Percentiles rank a stretch among this genome's conserved stretches.
phyloP scores from a whole-genome alignment of 108 stramenopile genomes.

The Conticribra guillardii region DNA sequence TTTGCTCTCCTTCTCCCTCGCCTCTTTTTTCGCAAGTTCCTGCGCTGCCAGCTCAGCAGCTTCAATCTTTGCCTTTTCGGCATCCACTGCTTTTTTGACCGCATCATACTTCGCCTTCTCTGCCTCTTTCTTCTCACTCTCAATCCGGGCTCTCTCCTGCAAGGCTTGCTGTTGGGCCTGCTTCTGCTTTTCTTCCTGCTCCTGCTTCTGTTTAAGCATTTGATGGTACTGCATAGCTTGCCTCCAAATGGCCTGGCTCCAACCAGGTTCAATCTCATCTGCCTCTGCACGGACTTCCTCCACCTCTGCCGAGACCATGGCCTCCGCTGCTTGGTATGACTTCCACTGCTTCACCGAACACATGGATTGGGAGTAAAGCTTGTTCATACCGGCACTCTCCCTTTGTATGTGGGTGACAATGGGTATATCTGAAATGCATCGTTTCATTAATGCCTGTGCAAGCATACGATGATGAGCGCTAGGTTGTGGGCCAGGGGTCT shows the following conservation, averaged over 20 bases:
- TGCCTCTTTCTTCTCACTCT: constrained; percentile 37
- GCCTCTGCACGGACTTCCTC: constrained; percentile 92
- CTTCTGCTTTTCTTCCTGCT: constrained; percentile 66
- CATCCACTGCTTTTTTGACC: constrained; percentile 43
- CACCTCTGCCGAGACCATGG: constrained; percentile 84
- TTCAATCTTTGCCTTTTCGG: constrained; percentile 39
- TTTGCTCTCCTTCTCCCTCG: constrained; percentile 74
- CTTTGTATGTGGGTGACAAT: constrained; percentile 91
- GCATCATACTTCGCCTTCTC: constrained; percentile 49
- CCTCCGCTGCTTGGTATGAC: constrained; percentile 84
- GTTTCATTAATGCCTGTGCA: constrained; percentile 92
- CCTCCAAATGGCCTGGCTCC: constrained; percentile 90
- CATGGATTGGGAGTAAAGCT: constrained; percentile 89
- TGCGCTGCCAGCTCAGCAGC: constrained; percentile 42
- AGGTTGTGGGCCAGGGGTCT: constrained; percentile 13
- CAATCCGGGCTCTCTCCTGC: constrained; percentile 47
- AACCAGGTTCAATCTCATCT: constrained; percentile 91
- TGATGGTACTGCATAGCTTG: constrained; percentile 93
- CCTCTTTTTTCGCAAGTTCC: constrained; percentile 80
- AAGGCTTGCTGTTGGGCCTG: constrained; percentile 58
- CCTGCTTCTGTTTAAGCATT: constrained; percentile 88
- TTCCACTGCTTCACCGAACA: constrained; percentile 92
- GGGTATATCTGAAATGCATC: constrained; percentile 91
- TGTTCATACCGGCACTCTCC: constrained; percentile 91
- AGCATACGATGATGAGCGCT: constrained; percentile 63